Evolutionary conservation across 2,329 filamentous ascomycete species (phyloP), one percentile per base, ranked within the genome.

Genomic region (Orbilia oligospora): DNA sequence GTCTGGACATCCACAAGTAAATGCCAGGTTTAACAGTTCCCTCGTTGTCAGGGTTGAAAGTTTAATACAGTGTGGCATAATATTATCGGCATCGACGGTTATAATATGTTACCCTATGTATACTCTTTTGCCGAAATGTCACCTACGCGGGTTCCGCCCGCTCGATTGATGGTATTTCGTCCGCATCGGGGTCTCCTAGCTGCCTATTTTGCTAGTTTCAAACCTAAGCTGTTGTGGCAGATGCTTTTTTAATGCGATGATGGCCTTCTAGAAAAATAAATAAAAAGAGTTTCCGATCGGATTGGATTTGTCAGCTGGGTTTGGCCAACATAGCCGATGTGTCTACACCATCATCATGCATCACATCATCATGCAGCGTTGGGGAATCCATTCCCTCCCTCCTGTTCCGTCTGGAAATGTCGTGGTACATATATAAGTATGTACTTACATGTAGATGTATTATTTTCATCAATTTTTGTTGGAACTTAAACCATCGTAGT

Each of bases 101-200:
- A 48, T n/a, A n/a, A n/a, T n/a, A n/a, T 36, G 36, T n/a, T 49
- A 20, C n/a, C 36, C 53, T 30, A 20, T 30, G 27, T 30, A 30
- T 6, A 30, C 30, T 18, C 24, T 49, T 48, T 30, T 72, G 48
- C 70, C 70, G 70, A 72, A 72, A 72, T 72, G 70, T 72, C 49
- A 66, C 70, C 70, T 72, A 58, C 61, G 24, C 16, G n/a, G 41
- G 3, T 27, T 51, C 48, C 22, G 24, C 33, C 8, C 58, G 20
- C 6, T 22, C 30, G 18, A 48, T 58, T 44, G 36, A 30, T 48
- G n/a, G 24, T 53, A 33, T 22, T 56, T 56, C 22, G 30, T 30
- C 53, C 53, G 41, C 24, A 70, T 70, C 53, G 36, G 51, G 51
- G 18, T 53, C 41, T 38, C 38, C 24, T n/a, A 49, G 33, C 63